These are phyloP conservation scores for Exophiala sideris DNA, from an alignment of 2,329 filamentous ascomycete genomes.

Conservation along the genomic window DNA sequence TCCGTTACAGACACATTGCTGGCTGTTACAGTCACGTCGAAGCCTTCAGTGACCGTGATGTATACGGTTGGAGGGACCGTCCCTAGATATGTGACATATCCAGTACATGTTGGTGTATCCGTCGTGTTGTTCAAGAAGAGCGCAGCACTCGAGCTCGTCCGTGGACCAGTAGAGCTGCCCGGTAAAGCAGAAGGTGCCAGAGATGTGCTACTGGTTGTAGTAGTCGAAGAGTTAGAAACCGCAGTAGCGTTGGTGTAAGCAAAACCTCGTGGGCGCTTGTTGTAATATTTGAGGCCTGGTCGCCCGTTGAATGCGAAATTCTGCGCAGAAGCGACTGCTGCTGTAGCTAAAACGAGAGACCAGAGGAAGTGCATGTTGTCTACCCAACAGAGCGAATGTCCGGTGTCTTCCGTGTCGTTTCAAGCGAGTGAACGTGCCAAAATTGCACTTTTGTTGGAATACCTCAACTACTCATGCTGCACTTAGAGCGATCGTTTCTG, in stretches of 20 bases:
- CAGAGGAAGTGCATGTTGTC: conserved; percentile 11
- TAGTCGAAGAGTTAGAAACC: background rate
- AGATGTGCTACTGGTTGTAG: background rate
- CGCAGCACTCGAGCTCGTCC: background rate
- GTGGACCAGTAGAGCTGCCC: background rate
- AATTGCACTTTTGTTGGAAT: background rate
- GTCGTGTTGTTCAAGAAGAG: conserved; percentile 3
- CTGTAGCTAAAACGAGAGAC: conserved; percentile 6
- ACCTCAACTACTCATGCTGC: background rate
- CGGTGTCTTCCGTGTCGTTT: background rate
- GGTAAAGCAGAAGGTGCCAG: background rate
- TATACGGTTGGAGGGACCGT: conserved; percentile 26
- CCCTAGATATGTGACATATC: conserved; percentile 23
- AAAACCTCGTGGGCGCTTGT: background rate
- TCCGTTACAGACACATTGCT: conserved; percentile 20
- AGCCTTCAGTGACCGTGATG: conserved; percentile 24
- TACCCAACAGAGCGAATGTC: conserved; percentile 6
- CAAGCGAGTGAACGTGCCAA: background rate
- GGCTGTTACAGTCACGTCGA: conserved; percentile 23
- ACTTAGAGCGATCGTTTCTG: background rate
- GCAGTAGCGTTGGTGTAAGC: conserved; percentile 15
- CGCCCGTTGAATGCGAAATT: conserved; percentile 1
- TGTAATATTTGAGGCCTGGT: conserved; percentile 6
- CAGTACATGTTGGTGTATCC: conserved; percentile 15
- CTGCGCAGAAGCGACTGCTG: conserved; percentile 5